phyloP scores from a whole-genome alignment of 2,329 filamentous ascomycete genomes.

The Claviceps africana region DNA sequence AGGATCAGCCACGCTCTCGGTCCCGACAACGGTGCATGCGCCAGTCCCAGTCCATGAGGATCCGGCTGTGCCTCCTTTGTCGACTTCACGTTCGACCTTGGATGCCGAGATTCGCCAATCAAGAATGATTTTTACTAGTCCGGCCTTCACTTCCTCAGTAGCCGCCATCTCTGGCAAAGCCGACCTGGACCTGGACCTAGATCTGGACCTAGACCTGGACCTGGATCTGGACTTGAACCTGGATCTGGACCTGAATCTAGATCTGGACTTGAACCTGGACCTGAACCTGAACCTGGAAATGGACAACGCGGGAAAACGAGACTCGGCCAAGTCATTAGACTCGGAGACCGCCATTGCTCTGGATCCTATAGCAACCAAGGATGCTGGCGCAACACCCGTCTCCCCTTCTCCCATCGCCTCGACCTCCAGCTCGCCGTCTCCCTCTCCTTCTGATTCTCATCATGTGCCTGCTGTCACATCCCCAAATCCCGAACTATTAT shows the following conservation, averaged over 20 bases:
- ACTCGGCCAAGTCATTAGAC: conserved; percentile 36
- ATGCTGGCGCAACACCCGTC: background rate
- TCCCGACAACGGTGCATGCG: background rate
- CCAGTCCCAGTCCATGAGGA: conserved; percentile 9
- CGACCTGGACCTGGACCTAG: conserved; percentile 8
- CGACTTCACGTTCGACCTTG: conserved; percentile 16
- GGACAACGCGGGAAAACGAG: conserved; percentile 26
- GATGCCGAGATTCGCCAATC: conserved; percentile 26
- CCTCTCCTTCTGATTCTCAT: background rate
- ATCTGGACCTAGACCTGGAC: background rate
- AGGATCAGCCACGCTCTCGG: background rate
- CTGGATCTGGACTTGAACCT: conserved; percentile 3
- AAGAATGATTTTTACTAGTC: conserved; percentile 25
- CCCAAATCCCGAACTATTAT: background rate
- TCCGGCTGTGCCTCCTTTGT: conserved; percentile 7
- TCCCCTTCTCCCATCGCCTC: conserved; percentile 7
- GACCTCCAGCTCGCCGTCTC: background rate
- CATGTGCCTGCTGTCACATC: background rate
- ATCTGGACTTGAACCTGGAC: too few species aligned
- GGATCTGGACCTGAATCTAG: too few species aligned
- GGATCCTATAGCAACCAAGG: conserved; percentile 9
- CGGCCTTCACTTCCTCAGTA: conserved; percentile 25
- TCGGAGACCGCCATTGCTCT: conserved; percentile 18
- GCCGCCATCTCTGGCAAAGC: conserved; percentile 22
- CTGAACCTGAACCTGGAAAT: background rate